Evolutionary conservation across 2,329 filamentous ascomycete species (phyloP).

Genomic region (Ceratocystis cubensis): DNA sequence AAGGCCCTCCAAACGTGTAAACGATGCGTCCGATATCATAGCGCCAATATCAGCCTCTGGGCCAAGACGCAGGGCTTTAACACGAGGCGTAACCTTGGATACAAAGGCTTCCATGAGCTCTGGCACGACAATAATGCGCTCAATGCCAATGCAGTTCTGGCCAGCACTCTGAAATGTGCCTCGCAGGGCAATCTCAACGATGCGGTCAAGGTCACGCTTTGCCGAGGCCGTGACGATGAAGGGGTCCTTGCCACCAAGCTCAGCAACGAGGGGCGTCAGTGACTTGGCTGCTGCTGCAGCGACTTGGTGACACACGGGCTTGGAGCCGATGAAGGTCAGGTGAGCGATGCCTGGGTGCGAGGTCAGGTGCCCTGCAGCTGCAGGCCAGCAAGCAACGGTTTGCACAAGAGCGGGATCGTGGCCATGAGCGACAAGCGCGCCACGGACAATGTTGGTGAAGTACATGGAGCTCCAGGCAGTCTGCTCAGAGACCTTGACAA

Average conservation of each 20-base stretch:
- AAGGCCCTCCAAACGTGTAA: constrained; percentile 61
- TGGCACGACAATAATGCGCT: constrained; percentile 74
- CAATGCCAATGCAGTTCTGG: constrained; percentile 96
- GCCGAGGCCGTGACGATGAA: constrained; percentile 78
- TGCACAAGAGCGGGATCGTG: constrained; percentile 74
- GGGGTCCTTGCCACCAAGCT: constrained; percentile 91
- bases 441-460: constrained; percentile 66
- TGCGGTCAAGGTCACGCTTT: constrained; percentile 49
- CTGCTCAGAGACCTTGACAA: constrained; percentile 90
- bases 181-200: constrained; percentile 73
- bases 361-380: constrained; percentile 67
- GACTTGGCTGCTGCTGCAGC: constrained; percentile 72
- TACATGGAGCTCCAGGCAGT: constrained; percentile 85
- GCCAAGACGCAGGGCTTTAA: constrained; percentile 63
- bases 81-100: constrained; percentile 56
- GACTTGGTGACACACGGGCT: constrained; percentile 74
- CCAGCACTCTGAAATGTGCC: constrained; percentile 91
- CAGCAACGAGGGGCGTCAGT: constrained; percentile 78
- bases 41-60: constrained; percentile 74
- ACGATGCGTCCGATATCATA: constrained; percentile 69
- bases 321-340: constrained; percentile 91
- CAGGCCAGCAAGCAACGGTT: constrained; percentile 75
- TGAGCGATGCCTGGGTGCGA: constrained; percentile 75
- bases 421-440: constrained; percentile 69
- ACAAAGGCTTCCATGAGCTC: constrained; percentile 64